Percentiles rank a stretch among this genome's conserved stretches.
Conservation (phyloP, 2,329 filamentous ascomycete genomes). For the Penicillium sclerotigenum region DNA sequence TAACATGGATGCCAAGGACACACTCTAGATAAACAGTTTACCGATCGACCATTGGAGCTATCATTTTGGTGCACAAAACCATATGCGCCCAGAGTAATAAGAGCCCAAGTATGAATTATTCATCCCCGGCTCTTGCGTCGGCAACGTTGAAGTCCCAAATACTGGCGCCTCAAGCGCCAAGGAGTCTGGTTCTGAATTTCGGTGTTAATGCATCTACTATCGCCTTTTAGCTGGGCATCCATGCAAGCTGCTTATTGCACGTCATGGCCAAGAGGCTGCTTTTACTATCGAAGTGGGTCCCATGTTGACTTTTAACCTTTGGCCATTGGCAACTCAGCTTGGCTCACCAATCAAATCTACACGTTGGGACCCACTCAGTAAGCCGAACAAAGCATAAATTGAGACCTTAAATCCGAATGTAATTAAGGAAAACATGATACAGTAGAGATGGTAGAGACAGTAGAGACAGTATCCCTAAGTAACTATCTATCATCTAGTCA, state of each 20-base stretch:
- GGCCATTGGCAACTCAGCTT: neutral
- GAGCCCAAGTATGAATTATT: neutral
- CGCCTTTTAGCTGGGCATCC: neutral
- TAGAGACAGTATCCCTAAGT: neutral
- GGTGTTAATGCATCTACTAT: neutral
- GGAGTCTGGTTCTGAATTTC: neutral
- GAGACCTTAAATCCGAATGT: neutral
- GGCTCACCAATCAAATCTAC: neutral
- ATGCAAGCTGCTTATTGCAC: conserved; percentile 2
- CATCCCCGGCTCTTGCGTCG: neutral
- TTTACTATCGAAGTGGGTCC: neutral
- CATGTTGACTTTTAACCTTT: neutral
- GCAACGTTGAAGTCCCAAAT: neutral
- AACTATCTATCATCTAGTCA: neutral
- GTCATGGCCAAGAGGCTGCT: conserved; percentile 1
- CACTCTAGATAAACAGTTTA: neutral
- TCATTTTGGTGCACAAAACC: neutral
- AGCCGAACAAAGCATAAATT: neutral
- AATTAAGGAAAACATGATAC: neutral
- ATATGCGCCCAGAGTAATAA: neutral
- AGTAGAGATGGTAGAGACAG: too few relatives aligned
- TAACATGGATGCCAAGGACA: neutral
- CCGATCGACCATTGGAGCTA: neutral
- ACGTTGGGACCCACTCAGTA: neutral
- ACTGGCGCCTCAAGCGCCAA: neutral